Evolutionary conservation across 164 flowering plant species (phyloP), one percentile per base, ranked within the genome.

Genomic region (Malania oleifera): DNA sequence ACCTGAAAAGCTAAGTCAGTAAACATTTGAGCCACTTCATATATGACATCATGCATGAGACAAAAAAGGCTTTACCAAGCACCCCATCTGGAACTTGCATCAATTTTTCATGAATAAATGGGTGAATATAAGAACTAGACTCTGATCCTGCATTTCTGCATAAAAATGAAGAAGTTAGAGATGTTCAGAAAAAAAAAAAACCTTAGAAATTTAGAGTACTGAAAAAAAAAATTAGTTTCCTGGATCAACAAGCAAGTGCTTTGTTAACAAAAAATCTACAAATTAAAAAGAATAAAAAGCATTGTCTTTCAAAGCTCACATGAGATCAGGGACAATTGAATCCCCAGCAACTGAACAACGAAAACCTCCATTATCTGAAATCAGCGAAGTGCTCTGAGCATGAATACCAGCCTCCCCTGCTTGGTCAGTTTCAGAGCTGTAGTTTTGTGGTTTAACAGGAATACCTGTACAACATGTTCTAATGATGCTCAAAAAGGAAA

Each of bases 61-160:
- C 54, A 52, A 26, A 46, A 43, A 29, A 54, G 46, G 53, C 10
- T 20, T 73, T 73, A 81, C 84, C 82, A 65, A 61, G 45, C 48
- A 38, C 5, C 47, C 66, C 65, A 35, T 50, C 63, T 64, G 62
- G 75, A 52, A 78, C 55, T 57, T 77, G 70, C 59, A 57, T 52
- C 75, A 87, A 47, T 40, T 71, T 81, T 61, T 69, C 67, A 44
- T 20, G 63, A 58, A 85, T 72, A 66, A 67, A 70, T 5, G 90
- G 87, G 52, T 87, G 90, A 43, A 81, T 51, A 56, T 59, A 70
- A 52, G 65, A 76, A 66, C 70, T 20, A 38, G 62, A 38, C 52
- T 52, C 34, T 31, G 60, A 52, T 56, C 68, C 73, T 31, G 24
- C 41, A 34, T 46, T 57, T 25, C 93, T 82, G 82, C 58, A 76